These are phyloP conservation scores for Isabelozyma rhagii DNA, from an alignment of 805 yeast species.

Conservation along the genomic window DNA sequence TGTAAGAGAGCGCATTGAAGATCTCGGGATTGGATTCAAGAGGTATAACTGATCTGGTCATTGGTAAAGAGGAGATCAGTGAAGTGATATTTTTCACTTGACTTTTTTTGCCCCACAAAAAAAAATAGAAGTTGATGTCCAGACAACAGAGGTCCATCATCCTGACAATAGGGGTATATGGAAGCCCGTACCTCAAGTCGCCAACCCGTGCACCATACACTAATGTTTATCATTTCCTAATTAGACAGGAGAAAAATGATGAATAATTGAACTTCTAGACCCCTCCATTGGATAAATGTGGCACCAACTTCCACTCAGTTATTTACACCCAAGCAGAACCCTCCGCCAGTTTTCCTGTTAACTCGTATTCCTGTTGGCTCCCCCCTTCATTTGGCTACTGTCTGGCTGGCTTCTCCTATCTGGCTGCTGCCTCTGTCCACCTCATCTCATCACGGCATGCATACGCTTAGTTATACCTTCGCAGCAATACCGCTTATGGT, in stretches of 20 bases:
- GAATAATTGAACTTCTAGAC: neutral
- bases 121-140: neutral
- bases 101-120: neutral
- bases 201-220: neutral
- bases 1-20: slow-evolving; percentile 64
- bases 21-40: slow-evolving; percentile 88
- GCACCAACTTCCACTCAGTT: neutral
- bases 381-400: too few species aligned
- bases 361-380: neutral
- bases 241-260: neutral
- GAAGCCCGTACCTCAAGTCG: too few species aligned
- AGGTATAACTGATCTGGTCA: slow-evolving; percentile 57
- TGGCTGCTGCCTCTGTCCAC: too few species aligned
- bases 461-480: neutral
- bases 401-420: too few species aligned
- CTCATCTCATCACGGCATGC: neutral
- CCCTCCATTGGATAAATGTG: neutral
- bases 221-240: neutral
- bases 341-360: neutral
- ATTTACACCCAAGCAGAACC: neutral
- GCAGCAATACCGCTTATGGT: neutral
- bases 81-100: neutral
- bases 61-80: neutral
- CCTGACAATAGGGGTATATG: too few species aligned
- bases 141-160: too few species aligned